Evolutionary conservation across 345 rosid species (phyloP).

Genomic region (Dovyalis caffra): DNA sequence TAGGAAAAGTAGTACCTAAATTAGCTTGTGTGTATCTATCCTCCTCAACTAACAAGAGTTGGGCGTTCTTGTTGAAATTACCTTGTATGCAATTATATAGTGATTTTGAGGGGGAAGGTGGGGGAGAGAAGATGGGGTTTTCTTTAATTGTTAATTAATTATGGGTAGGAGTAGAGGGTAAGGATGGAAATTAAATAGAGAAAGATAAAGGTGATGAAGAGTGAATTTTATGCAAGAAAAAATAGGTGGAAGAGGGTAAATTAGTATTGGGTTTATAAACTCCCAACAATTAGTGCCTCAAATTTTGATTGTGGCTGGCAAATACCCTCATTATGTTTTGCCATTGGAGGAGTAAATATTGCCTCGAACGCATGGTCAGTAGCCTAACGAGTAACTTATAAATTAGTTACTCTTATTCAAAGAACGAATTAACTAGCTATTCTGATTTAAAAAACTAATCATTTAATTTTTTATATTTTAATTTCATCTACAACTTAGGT

Average conservation of each 20-base stretch:
- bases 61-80: not conserved
- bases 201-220: not conserved
- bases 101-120: not conserved
- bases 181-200: not conserved
- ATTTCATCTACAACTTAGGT: too few species aligned
- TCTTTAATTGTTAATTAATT: constrained; percentile 16
- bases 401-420: too few species aligned
- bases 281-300: too few species aligned
- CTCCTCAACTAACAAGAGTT: not conserved
- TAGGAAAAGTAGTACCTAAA: not conserved
- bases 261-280: too few species aligned
- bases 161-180: constrained; percentile 29
- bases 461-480: too few species aligned
- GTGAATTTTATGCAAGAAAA: not conserved
- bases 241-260: not conserved
- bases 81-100: not conserved
- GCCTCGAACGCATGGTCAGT: too few species aligned
- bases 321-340: not conserved
- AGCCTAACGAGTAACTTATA: too few species aligned
- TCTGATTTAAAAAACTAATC: too few species aligned
- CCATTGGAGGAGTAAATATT: too few species aligned
- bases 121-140: not conserved
- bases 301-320: not conserved
- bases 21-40: not conserved
- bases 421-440: too few species aligned